phyloP scores from a whole-genome alignment of 2,329 filamentous ascomycete species.

The Daldinia eschscholtzii region DNA sequence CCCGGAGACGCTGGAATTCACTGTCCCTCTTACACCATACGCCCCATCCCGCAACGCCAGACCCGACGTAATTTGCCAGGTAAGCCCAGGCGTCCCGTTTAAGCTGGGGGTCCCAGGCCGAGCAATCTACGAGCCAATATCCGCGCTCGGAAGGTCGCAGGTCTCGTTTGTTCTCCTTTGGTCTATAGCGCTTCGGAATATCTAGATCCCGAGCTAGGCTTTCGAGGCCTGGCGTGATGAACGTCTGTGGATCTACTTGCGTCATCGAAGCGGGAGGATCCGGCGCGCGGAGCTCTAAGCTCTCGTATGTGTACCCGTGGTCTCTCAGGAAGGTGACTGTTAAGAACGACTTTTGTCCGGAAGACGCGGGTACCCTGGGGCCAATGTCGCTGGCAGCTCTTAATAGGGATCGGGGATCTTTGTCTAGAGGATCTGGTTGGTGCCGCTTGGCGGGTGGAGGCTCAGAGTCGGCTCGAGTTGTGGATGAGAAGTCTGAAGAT shows the following conservation, averaged over 20 bases:
- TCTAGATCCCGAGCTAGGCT: slow-evolving; percentile 67
- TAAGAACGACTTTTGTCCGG: slow-evolving; percentile 32
- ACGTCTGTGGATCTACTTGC: slow-evolving; percentile 59
- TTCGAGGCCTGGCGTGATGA: slow-evolving; percentile 69
- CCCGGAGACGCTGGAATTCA: slow-evolving; percentile 64
- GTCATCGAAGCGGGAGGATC: slow-evolving; percentile 63
- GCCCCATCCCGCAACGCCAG: slow-evolving; percentile 75
- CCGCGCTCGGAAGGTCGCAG: slow-evolving; percentile 77
- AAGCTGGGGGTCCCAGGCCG: slow-evolving; percentile 63
- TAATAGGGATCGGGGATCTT: slow-evolving; percentile 36
- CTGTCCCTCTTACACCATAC: slow-evolving; percentile 67
- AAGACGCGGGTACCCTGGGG: slow-evolving; percentile 44
- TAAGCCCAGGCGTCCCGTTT: slow-evolving; percentile 72
- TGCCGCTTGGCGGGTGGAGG: slow-evolving; percentile 51
- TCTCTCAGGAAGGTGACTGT: slow-evolving; percentile 44
- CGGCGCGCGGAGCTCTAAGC: slow-evolving; percentile 66
- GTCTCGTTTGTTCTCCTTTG: slow-evolving; percentile 61
- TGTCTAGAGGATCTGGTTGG: slow-evolving; percentile 25
- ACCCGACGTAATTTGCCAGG: slow-evolving; percentile 69
- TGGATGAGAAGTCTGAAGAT: slow-evolving; percentile 36
- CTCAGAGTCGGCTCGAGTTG: slow-evolving; percentile 52
- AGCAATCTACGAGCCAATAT: slow-evolving; percentile 77
- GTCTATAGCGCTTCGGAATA: slow-evolving; percentile 66
- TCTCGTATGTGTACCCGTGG: slow-evolving; percentile 50
- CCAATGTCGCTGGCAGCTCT: slow-evolving; percentile 55